Conservation (phyloP, 1,139 yeast genomes). For the Maudiozyma humilis region DNA sequence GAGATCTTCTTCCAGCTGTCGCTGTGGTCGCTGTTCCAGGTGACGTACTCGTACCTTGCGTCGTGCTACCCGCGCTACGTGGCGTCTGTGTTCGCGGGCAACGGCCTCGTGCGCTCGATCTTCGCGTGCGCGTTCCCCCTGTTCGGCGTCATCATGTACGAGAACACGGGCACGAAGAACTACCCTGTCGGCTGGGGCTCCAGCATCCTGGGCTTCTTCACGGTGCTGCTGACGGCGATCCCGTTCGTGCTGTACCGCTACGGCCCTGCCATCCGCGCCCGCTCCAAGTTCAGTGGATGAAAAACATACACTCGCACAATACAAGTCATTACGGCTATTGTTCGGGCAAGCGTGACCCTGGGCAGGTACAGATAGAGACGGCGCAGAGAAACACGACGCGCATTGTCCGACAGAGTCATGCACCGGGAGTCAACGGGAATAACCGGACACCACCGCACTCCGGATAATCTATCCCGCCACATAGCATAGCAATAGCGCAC, state of each 20-base stretch:
- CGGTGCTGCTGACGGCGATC: constrained; percentile 7
- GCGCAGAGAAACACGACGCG: no score
- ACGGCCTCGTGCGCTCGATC: constrained; percentile 43
- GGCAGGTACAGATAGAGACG: no score
- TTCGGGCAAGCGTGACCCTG: no score
- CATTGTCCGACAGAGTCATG: no score
- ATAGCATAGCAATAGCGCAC: no score
- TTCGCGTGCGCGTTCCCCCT: constrained; percentile 10
- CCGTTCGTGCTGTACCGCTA: constrained; percentile 8
- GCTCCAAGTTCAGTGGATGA: constrained; percentile 6
- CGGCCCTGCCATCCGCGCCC: constrained; percentile 7
- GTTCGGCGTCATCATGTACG: constrained; percentile 9
- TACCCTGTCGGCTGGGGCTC: constrained; percentile 12
- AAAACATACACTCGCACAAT: no score
- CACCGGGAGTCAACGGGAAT: no score
- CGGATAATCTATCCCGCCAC: no score
- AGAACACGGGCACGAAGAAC: constrained; percentile 7
- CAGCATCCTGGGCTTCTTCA: constrained; percentile 7
- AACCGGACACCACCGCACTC: no score
- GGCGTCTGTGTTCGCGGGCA: constrained; percentile 55
- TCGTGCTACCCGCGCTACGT: constrained; percentile 36
- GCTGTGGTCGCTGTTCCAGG: constrained; percentile 38
- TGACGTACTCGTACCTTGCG: constrained; percentile 29
- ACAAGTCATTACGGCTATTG: no score
- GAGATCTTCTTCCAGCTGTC: constrained; percentile 36